Base-by-base conservation (phyloP, 192 early-diverging fungal genomes). In the Coemansia pectinata region DNA sequence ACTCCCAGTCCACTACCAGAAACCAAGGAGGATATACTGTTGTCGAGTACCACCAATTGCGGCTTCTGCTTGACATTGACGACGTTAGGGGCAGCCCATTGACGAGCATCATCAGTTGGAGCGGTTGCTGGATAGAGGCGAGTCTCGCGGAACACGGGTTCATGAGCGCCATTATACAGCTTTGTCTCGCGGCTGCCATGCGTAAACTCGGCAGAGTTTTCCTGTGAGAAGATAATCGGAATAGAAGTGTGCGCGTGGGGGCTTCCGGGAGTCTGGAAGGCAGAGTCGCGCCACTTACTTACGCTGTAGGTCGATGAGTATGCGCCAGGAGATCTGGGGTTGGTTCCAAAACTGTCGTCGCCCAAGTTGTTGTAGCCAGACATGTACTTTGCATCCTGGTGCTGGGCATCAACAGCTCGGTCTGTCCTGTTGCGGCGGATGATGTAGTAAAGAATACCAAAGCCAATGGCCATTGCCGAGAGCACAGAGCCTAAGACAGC, bases 211-310 rank as follows among this genome's bases (percentile, higher is more conserved):
- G 39, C 74, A 9, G 57, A 65, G n/a, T 68, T 65, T 14, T 80
- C 72, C 0, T 67, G 48, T 1, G 78, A 73, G 41, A 74, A 82
- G 23, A 77, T 76, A 31, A 82, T 77, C 4, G 79, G 79, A 23
- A 82, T 74, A 0, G 79, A 82, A 5, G 74, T 65, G 38, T 69
- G 79, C 31, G 74, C 70, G 53, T 38, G 65, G 1, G 64, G 40
- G 11, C 50, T 34, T 4, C 21, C 63, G 7, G 57, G 53, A 5
- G n/a, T 44, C 31, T 29, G 69, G 55, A 66, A 47, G 8, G 53
- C 70, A 8, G 74, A 67, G 50, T 76, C 79, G 42, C 71, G 68
- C 79, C 79, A 81, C 31, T 81, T 73, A 67, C 71, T 81, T 19
- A 60, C 67, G 65, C 71, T 76, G 65, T 76, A 76, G 10, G 70